Evolutionary conservation across 2,329 filamentous ascomycete species (phyloP).

Genomic region (Xylariomycetidae sp.): DNA sequence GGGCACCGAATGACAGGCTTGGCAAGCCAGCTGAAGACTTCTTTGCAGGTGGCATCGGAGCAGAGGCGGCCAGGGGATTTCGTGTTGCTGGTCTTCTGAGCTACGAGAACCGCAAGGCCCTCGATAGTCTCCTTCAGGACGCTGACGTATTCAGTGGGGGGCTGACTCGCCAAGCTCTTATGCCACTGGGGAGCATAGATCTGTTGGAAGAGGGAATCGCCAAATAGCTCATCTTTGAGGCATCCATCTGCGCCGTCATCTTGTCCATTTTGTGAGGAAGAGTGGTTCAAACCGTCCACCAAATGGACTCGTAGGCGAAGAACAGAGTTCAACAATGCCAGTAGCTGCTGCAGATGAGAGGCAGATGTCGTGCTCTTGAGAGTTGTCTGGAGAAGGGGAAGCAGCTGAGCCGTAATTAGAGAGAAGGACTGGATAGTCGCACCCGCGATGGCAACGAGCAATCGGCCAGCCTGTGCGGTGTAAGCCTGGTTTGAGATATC

Average conservation of each 20-base stretch:
- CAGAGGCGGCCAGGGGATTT: conserved; percentile 15
- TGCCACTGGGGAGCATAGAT: conserved; percentile 23
- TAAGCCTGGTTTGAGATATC: conserved; percentile 50
- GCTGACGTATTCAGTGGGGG: conserved; percentile 14
- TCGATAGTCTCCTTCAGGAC: conserved; percentile 22
- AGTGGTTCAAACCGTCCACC: conserved; percentile 7
- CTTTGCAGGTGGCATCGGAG: conserved; percentile 20
- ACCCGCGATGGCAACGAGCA: conserved; percentile 45
- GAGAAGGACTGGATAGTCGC: conserved; percentile 43
- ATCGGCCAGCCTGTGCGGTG: conserved; percentile 43
- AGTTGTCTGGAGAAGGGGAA: conserved; percentile 42
- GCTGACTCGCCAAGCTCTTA: conserved; percentile 10
- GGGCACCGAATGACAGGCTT: conserved; percentile 20
- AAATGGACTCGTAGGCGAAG: conserved; percentile 27
- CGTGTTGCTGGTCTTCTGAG: conserved; percentile 17
- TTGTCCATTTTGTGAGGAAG: not conserved
- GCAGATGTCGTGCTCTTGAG: conserved; percentile 44
- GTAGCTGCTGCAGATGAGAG: conserved; percentile 44
- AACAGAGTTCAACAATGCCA: conserved; percentile 45
- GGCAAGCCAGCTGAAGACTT: conserved; percentile 21
- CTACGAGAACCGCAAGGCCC: conserved; percentile 22
- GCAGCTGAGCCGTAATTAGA: conserved; percentile 38
- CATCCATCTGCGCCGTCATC: not conserved
- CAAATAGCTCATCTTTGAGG: conserved; percentile 25
- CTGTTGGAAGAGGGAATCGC: conserved; percentile 22